Evolutionary conservation across 2,329 filamentous ascomycete genomes (phyloP).

Genomic region (Microascus cirrosus): DNA sequence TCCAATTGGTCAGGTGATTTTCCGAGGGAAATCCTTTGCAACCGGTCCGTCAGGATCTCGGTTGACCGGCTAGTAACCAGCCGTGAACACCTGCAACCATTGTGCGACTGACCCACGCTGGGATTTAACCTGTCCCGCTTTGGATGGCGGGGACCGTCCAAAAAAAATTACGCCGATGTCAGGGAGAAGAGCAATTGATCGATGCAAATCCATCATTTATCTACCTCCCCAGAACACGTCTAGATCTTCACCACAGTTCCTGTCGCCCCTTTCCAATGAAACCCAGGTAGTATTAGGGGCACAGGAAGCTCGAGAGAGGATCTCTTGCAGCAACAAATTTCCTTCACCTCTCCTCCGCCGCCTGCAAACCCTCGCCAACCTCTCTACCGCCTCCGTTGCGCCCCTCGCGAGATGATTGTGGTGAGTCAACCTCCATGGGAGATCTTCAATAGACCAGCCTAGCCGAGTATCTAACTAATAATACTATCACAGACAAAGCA

Average conservation of each 20-base stretch:
- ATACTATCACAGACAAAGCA: conserved; percentile 46
- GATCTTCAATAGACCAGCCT: background rate
- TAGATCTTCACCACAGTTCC: background rate
- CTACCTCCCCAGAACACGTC: background rate
- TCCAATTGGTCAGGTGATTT: conserved; percentile 6
- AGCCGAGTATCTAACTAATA: background rate
- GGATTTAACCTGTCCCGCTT: too few relatives aligned
- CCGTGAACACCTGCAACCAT: background rate
- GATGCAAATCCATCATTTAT: conserved; percentile 10
- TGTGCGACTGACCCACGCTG: background rate
- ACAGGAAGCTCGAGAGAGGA: conserved; percentile 62
- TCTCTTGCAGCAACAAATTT: conserved; percentile 58
- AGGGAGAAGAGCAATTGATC: conserved; percentile 19
- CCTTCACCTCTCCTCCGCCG: conserved; percentile 7
- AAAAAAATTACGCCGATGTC: background rate
- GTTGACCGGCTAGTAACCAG: background rate
- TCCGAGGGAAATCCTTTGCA: conserved; percentile 4
- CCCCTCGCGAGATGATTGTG: conserved; percentile 17
- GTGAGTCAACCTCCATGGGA: conserved; percentile 14
- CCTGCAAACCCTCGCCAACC: conserved; percentile 4
- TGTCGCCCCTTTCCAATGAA: conserved; percentile 37
- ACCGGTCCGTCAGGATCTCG: background rate
- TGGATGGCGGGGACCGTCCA: background rate
- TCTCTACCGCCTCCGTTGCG: background rate
- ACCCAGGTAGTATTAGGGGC: conserved; percentile 49